Conservation (phyloP, 164 flowering plant species). For the Tetrastigma voinierianum region DNA sequence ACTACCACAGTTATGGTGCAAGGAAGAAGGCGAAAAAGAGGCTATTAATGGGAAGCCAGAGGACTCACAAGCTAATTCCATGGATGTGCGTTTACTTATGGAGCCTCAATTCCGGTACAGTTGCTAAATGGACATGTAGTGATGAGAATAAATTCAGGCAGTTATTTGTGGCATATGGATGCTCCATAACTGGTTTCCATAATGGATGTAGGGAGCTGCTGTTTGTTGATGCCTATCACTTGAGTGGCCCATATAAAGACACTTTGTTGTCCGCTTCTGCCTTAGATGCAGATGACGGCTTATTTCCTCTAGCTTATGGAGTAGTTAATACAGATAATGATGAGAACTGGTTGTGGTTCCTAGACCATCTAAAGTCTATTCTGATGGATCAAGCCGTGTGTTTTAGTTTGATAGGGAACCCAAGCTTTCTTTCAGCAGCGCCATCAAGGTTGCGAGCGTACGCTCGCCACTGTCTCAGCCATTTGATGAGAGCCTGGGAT, state of each 20-base stretch:
- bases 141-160: slow-evolving; percentile 10
- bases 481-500: too few relatives aligned
- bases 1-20: slow-evolving; percentile 6
- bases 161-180: slow-evolving; percentile 12
- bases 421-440: too few relatives aligned
- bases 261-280: slow-evolving; percentile 7
- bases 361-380: neutral
- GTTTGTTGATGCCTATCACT: slow-evolving; percentile 10
- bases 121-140: slow-evolving; percentile 10
- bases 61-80: slow-evolving; percentile 14
- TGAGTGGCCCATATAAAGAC: slow-evolving; percentile 6
- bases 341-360: neutral
- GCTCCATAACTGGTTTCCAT: slow-evolving; percentile 10
- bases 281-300: slow-evolving; percentile 4
- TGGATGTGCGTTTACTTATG: slow-evolving; percentile 12
- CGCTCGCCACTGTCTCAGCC: too few relatives aligned
- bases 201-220: slow-evolving; percentile 10
- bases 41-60: slow-evolving; percentile 3
- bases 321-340: neutral
- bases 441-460: too few relatives aligned
- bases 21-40: slow-evolving; percentile 5
- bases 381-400: neutral
- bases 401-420: too few relatives aligned
- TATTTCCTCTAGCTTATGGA: slow-evolving; percentile 13
- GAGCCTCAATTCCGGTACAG: slow-evolving; percentile 12